Evolutionary conservation across 495 filamentous ascomycete genomes (phyloP), one percentile per base, ranked within the genome.

Genomic region (Ramalina peruviana): DNA sequence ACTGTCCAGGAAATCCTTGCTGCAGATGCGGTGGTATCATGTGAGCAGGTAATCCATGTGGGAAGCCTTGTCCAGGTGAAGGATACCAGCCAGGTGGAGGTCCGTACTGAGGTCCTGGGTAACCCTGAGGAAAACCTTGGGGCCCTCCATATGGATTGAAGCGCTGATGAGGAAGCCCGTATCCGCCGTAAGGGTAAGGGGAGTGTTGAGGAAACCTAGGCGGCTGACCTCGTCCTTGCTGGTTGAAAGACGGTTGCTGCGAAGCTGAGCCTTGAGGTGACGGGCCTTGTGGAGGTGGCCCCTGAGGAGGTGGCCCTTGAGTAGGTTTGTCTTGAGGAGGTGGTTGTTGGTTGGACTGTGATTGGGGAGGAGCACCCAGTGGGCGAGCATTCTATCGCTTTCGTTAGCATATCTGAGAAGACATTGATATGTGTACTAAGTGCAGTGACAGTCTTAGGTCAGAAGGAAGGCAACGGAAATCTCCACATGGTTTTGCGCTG

Each of bases 381-480:
- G 65, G 66, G 46, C 63, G 60, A 16, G 64, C 65, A 54, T 66
- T 67, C 66, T 69, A 45, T 49, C 43, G 43, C 19, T 44, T 17
- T 44, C 17, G 53, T 52, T 43, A 51, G 46, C 15, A 1, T 37
- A 4, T 20, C 42, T 20, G 40, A 46, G 11, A 20, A 38, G 44
- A 20, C 36, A 21, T 4, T 26, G 38, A 45, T 21, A 21, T 15
- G 5, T 19, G 1, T 19, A 45, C 4, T 6, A 45, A 45, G 26
- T 20, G 45, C 12, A 36, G 16, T 26, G 1, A 4, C 6, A 41
- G 12, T 21, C 11, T 4, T 19, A 49, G 54, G 71, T 88, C 88
- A 96, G 88, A 93, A 94, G 88, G 89, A 96, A 94, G 88, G 88
- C 89, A 96, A 94, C 88, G 89, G 87, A 93, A 83, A 85, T 82